phyloP scores from a whole-genome alignment of 2,329 filamentous ascomycete species.

The Aspergillus sergii region DNA sequence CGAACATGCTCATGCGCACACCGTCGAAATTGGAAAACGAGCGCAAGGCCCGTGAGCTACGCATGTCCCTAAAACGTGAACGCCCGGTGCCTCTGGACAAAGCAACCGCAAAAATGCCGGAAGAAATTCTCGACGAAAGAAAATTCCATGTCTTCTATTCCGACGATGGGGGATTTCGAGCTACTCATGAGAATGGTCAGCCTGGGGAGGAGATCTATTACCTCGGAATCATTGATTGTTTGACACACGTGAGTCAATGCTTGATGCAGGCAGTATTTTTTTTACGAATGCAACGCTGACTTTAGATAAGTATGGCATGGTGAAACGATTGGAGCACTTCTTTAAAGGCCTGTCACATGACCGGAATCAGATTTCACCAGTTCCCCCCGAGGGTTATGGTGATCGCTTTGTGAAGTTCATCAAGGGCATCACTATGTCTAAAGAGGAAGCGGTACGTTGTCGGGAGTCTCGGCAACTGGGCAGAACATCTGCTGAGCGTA shows the following conservation, averaged over 20 bases:
- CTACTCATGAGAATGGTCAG: constrained; percentile 85
- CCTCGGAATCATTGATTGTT: constrained; percentile 94
- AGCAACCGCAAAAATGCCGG: constrained; percentile 81
- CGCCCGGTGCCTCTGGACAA: constrained; percentile 91
- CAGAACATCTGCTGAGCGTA: constrained; percentile 33
- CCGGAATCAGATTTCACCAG: constrained; percentile 85
- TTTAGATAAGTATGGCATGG: constrained; percentile 74
- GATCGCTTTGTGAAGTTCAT: constrained; percentile 95
- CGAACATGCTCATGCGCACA: constrained; percentile 76
- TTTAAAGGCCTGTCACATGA: constrained; percentile 90
- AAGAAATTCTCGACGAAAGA: constrained; percentile 77
- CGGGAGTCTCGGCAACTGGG: constrained; percentile 33
- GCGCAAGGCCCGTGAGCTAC: constrained; percentile 84
- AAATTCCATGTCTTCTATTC: constrained; percentile 85
- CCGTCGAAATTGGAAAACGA: constrained; percentile 92
- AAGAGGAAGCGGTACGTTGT: constrained; percentile 72
- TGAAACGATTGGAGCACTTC: constrained; percentile 95
- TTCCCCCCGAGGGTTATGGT: constrained; percentile 87
- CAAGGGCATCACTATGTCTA: constrained; percentile 83
- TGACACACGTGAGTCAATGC: constrained; percentile 78
- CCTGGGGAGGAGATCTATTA: constrained; percentile 95
- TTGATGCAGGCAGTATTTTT: not conserved
- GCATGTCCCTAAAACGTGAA: constrained; percentile 90
- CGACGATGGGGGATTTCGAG: constrained; percentile 89
- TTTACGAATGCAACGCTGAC: not conserved